These are phyloP conservation scores for Berberis thunbergii DNA, from an alignment of 164 flowering plant species.

Conservation along the genomic window DNA sequence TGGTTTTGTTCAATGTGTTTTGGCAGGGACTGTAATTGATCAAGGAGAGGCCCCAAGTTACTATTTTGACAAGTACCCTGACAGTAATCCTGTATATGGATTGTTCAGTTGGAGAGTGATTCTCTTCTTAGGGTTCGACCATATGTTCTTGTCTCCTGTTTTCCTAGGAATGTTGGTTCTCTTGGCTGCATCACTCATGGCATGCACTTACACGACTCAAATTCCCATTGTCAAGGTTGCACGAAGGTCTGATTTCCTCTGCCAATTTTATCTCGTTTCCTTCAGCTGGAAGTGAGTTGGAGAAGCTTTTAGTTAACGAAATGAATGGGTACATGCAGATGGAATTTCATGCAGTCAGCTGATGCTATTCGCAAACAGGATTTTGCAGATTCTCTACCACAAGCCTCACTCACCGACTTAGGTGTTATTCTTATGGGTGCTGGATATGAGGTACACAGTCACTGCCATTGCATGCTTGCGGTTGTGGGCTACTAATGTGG, in stretches of 20 bases:
- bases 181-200: conserved; percentile 83
- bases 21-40: no score
- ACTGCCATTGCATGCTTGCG: not conserved
- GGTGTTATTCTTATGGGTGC: conserved; percentile 85
- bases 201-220: conserved; percentile 98
- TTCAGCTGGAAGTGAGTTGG: conserved; percentile 10
- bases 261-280: conserved; percentile 9
- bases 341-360: conserved; percentile 64
- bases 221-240: conserved; percentile 91
- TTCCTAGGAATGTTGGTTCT: conserved; percentile 73
- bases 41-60: no score
- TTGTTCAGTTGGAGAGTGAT: no score
- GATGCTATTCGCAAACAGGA: conserved; percentile 76
- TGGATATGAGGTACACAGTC: conserved; percentile 75
- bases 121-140: no score
- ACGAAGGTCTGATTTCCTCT: conserved; percentile 54
- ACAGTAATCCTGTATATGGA: no score
- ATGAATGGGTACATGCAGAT: conserved; percentile 43
- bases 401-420: conserved; percentile 72
- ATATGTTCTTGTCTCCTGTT: conserved; percentile 73
- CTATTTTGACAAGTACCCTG: no score
- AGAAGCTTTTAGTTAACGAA: conserved; percentile 15
- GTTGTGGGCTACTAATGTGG: not conserved
- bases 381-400: conserved; percentile 57
- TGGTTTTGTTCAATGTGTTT: no score